Evolutionary conservation across 768 basidiomycete genomes (phyloP).

Genomic region (Tricholoma matsutake): DNA sequence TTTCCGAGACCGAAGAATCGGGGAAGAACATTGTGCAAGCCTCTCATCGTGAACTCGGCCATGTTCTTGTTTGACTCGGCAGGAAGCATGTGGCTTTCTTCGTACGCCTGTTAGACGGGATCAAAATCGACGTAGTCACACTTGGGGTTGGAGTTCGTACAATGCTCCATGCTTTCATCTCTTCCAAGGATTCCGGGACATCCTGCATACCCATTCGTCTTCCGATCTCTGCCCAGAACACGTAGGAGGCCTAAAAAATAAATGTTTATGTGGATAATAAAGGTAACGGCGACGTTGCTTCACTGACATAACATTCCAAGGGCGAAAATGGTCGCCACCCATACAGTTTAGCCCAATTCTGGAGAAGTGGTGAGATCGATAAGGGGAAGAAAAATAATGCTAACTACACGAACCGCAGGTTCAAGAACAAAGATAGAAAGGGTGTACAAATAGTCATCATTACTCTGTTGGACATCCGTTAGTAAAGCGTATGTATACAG

Average conservation of each 20-base stretch:
- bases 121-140: background rate
- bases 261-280: background rate
- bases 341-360: conserved; percentile 40
- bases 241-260: conserved; percentile 32
- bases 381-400: background rate
- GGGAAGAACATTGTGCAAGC: conserved; percentile 39
- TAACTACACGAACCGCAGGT: conserved; percentile 30
- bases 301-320: conserved; percentile 38
- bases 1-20: conserved; percentile 34
- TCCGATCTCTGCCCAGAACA: conserved; percentile 47
- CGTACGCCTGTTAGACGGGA: conserved; percentile 34
- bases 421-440: conserved; percentile 37
- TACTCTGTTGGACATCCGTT: conserved; percentile 24
- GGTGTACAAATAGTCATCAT: conserved; percentile 43
- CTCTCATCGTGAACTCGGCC: conserved; percentile 37
- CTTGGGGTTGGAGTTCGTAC: conserved; percentile 19
- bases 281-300: background rate
- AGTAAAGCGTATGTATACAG: background rate
- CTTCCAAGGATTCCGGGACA: conserved; percentile 41
- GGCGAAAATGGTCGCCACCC: conserved; percentile 45
- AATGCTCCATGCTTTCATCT: conserved; percentile 35
- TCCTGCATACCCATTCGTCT: conserved; percentile 43
- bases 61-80: conserved; percentile 37
- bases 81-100: conserved; percentile 39
- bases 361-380: background rate